Conservation (phyloP, 2,329 filamentous ascomycete genomes). For the Cordyceps fumosorosea region DNA sequence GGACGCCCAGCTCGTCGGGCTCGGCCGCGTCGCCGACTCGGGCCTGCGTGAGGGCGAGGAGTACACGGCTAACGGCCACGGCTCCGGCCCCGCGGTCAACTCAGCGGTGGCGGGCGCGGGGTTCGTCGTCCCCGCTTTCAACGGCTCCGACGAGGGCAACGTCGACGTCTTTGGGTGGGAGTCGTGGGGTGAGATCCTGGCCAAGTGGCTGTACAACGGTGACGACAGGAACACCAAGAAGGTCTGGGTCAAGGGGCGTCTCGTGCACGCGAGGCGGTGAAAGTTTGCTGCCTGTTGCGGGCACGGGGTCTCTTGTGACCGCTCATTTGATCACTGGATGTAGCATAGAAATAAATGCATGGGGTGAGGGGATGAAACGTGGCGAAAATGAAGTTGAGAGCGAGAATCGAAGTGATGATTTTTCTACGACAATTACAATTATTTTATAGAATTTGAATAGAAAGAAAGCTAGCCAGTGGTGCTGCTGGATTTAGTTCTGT, state of each 20-base stretch:
- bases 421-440: too few relatives aligned
- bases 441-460: too few relatives aligned
- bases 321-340: background rate
- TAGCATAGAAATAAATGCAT: background rate
- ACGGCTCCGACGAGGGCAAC: constrained; percentile 43
- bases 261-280: constrained; percentile 58
- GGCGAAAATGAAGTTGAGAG: too few relatives aligned
- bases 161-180: constrained; percentile 93
- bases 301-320: background rate
- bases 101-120: constrained; percentile 1
- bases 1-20: constrained; percentile 77
- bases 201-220: constrained; percentile 92
- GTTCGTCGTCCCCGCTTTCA: constrained; percentile 14
- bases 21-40: constrained; percentile 45
- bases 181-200: constrained; percentile 74
- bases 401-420: too few relatives aligned
- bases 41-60: constrained; percentile 25
- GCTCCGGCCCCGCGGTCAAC: background rate
- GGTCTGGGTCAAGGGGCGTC: constrained; percentile 81
- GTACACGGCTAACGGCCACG: constrained; percentile 11
- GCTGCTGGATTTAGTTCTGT: too few relatives aligned
- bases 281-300: background rate
- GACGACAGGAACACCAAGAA: constrained; percentile 84
- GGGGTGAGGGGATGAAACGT: too few relatives aligned
- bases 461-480: too few relatives aligned